Conservation (phyloP, 2,329 filamentous ascomycete genomes). For the Ophiocordyceps unilateralis region DNA sequence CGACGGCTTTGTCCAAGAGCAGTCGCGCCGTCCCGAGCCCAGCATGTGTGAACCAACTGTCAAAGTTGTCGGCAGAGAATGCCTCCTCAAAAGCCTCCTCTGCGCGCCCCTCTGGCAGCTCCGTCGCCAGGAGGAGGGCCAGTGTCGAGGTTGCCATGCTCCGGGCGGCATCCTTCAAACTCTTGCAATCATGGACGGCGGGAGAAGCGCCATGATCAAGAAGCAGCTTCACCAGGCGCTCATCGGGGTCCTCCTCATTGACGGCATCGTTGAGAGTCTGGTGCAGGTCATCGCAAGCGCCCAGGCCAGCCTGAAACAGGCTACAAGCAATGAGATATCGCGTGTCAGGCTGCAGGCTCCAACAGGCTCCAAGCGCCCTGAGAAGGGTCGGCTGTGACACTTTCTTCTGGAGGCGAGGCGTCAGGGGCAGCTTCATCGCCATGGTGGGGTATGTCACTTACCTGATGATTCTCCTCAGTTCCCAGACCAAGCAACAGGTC, state of each 20-base stretch:
- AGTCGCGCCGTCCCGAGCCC: constrained; percentile 29
- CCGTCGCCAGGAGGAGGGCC: constrained; percentile 21
- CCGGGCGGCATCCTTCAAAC: constrained; percentile 30
- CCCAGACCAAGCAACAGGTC: constrained; percentile 32
- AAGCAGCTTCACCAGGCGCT: constrained; percentile 27
- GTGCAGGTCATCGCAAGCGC: constrained; percentile 30
- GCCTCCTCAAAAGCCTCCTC: constrained; percentile 25
- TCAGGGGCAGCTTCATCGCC: not conserved
- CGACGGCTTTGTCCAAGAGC: constrained; percentile 30
- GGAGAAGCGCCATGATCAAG: constrained; percentile 34
- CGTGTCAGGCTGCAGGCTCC: constrained; percentile 29
- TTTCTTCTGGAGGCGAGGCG: constrained; percentile 17
- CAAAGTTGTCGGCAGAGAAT: constrained; percentile 23
- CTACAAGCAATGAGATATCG: constrained; percentile 29
- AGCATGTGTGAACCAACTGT: constrained; percentile 26
- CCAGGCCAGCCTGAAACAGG: constrained; percentile 33
- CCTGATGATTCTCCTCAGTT: constrained; percentile 22
- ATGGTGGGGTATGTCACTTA: constrained; percentile 8
- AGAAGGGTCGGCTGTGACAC: constrained; percentile 29
- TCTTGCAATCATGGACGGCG: constrained; percentile 31
- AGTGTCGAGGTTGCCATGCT: constrained; percentile 21
- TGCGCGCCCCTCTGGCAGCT: constrained; percentile 24
- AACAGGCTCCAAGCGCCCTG: constrained; percentile 34
- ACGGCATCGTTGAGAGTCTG: constrained; percentile 31
- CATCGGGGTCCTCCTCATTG: constrained; percentile 33